Evolutionary conservation across 2,329 filamentous ascomycete genomes (phyloP).

Genomic region (Capronia epimyces): DNA sequence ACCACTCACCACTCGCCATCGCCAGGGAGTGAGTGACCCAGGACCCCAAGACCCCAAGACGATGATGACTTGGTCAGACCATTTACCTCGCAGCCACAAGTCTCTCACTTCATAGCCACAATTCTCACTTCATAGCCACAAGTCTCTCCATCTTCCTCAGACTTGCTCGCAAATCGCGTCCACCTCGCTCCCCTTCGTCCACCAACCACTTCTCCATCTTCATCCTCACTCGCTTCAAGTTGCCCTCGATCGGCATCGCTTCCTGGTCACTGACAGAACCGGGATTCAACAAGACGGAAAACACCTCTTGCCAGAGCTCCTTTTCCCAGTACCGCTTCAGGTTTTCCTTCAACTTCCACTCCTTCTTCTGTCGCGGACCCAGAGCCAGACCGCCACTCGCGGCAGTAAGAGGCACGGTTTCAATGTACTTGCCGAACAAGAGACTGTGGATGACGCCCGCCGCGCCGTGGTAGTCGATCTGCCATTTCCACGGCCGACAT

Average conservation of each 20-base stretch:
- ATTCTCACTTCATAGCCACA: conserved; percentile 6
- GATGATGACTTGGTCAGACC: too few relatives aligned
- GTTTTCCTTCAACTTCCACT: conserved; percentile 73
- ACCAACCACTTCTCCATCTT: conserved; percentile 28
- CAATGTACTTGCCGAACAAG: conserved; percentile 91
- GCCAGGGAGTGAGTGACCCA: too few relatives aligned
- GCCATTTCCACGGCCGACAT: conserved; percentile 90
- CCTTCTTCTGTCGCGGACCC: conserved; percentile 46
- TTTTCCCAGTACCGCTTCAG: conserved; percentile 96
- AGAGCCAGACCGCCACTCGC: conserved; percentile 21
- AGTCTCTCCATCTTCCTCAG: conserved; percentile 27
- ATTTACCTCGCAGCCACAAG: too few relatives aligned
- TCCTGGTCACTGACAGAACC: conserved; percentile 55
- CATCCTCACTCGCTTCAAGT: conserved; percentile 19
- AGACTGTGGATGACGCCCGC: conserved; percentile 83
- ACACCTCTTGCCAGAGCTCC: conserved; percentile 78
- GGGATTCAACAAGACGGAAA: conserved; percentile 83
- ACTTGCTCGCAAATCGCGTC: conserved; percentile 23
- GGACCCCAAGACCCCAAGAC: too few relatives aligned
- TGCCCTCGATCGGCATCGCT: conserved; percentile 62
- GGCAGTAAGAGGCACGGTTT: conserved; percentile 50
- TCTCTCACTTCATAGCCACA: too few relatives aligned
- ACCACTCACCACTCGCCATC: too few relatives aligned
- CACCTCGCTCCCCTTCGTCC: conserved; percentile 28
- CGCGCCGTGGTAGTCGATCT: conserved; percentile 92